Evolutionary conservation across 495 filamentous ascomycete genomes (phyloP), one percentile per base, ranked within the genome.

Genomic region (Neurospora discreta): DNA sequence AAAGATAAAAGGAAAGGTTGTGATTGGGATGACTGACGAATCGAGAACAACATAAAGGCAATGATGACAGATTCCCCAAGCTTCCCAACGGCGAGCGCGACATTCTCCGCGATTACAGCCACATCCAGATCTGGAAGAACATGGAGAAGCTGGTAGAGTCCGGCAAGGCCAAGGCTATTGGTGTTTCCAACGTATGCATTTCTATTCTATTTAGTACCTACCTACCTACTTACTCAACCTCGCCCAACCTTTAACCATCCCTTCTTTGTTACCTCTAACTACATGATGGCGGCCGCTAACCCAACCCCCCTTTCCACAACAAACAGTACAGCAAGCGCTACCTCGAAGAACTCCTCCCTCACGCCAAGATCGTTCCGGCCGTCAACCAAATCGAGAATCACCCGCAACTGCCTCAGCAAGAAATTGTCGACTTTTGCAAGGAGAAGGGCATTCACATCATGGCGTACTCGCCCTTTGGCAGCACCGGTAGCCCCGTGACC

Each of bases 381-480:
- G 91, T 89, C 73, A 95, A 96, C 83, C 93, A 96, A 87, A 93
- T 96, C 77, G 93, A 97, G 83, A 94, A 94, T 83, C 92, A 94
- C 83, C 90, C 90, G 16, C 86, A 84, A 6, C 87, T 95, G n/a
- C 92, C 93, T 1, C 92, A 95, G 83, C 90, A 94, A 80, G 92
- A 95, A 76, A 90, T 94, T 75, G 89, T 93, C 42, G 91, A 93
- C 77, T 87, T 90, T 73, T 93, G 90, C 83, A 87, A 85, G 67
- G 82, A 84, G 71, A 91, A 91, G 82, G 90, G 90, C 41, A 93
- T 93, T 70, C 89, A 91, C 75, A 80, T 94, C 75, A 91, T 91
- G 39, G 91, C 91, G 9, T 94, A 93, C 79, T 90, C 87, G 74
- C 91, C 91, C 18, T 81, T 94, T 0, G 92, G 92, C 13, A 93